A percentile compares a stretch with the other conserved stretches of the same genome.
Conservation (phyloP, 1,139 yeast species). For the Taphrina pruni region DNA sequence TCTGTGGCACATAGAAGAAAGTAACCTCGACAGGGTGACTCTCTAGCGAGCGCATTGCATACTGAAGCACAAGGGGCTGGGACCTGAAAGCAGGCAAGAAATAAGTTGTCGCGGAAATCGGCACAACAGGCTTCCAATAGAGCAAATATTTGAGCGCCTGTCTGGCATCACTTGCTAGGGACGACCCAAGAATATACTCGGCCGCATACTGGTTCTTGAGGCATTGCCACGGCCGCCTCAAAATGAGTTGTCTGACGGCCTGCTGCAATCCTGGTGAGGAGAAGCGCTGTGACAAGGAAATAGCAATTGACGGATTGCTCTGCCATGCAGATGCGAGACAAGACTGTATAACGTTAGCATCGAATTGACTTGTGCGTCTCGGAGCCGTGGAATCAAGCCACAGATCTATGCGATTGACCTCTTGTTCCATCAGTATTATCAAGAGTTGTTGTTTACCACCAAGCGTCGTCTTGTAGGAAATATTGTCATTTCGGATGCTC, state of each 20-base stretch:
- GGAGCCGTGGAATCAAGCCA: slow-evolving; percentile 70
- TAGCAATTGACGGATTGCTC: slow-evolving; percentile 75
- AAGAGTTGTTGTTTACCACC: slow-evolving; percentile 59
- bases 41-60: slow-evolving; percentile 87
- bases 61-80: slow-evolving; percentile 76
- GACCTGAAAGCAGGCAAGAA: slow-evolving; percentile 77
- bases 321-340: slow-evolving; percentile 62
- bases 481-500: slow-evolving; percentile 4
- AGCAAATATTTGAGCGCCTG: slow-evolving; percentile 54
- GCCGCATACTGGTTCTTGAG: slow-evolving; percentile 69
- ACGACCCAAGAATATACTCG: slow-evolving; percentile 58
- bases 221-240: slow-evolving; percentile 66
- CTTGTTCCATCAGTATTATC: slow-evolving; percentile 73
- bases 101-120: slow-evolving; percentile 82
- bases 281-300: slow-evolving; percentile 69
- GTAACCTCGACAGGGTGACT: slow-evolving; percentile 85
- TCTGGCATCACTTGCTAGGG: slow-evolving; percentile 46
- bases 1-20: slow-evolving; percentile 96
- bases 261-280: slow-evolving; percentile 53
- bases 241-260: slow-evolving; percentile 59
- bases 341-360: slow-evolving; percentile 47
- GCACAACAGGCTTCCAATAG: slow-evolving; percentile 79
- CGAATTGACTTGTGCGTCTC: slow-evolving; percentile 42
- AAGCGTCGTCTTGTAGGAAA: not conserved
- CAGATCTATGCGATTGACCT: slow-evolving; percentile 69